Evolutionary conservation across 352 stramenopile species (phyloP).

Genomic region (Globisporangium barbulae): DNA sequence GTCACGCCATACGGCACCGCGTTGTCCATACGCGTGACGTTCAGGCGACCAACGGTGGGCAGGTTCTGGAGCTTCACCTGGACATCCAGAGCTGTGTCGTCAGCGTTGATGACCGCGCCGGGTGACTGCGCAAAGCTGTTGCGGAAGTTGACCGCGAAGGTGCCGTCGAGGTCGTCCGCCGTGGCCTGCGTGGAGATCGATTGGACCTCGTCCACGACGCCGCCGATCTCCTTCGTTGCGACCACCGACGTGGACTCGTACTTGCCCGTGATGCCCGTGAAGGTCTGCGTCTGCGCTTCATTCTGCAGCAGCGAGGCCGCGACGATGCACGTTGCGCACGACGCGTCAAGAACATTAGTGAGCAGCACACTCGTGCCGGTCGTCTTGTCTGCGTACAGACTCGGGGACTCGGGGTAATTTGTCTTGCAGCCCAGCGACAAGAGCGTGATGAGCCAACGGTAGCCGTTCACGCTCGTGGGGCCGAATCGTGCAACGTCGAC

Average conservation of each 20-base stretch:
- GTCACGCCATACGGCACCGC: conserved; percentile 35
- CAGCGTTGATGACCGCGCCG: conserved; percentile 55
- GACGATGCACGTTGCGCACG: conserved; percentile 45
- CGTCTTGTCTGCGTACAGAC: conserved; percentile 49
- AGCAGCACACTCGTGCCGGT: conserved; percentile 30
- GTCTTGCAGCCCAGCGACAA: conserved; percentile 49
- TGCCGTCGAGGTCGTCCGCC: conserved; percentile 43
- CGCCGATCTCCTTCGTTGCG: conserved; percentile 45
- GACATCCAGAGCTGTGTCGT: conserved; percentile 70
- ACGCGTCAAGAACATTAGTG: conserved; percentile 39
- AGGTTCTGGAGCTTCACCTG: conserved; percentile 71
- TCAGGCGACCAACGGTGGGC: conserved; percentile 54
- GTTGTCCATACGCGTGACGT: conserved; percentile 50
- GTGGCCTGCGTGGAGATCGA: conserved; percentile 39
- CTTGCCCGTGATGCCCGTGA: conserved; percentile 38
- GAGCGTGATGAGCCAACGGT: conserved; percentile 70
- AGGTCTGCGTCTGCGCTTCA: conserved; percentile 25
- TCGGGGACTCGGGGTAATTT: conserved; percentile 54
- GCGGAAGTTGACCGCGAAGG: conserved; percentile 68
- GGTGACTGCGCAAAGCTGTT: conserved; percentile 33
- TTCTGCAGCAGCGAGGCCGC: conserved; percentile 33
- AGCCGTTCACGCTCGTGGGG: conserved; percentile 52
- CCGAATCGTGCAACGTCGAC: conserved; percentile 58
- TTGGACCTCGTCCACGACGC: conserved; percentile 65
- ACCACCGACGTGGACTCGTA: conserved; percentile 44